Conservation (phyloP, 163 green algal species). For the Scenedesmus sp. region DNA sequence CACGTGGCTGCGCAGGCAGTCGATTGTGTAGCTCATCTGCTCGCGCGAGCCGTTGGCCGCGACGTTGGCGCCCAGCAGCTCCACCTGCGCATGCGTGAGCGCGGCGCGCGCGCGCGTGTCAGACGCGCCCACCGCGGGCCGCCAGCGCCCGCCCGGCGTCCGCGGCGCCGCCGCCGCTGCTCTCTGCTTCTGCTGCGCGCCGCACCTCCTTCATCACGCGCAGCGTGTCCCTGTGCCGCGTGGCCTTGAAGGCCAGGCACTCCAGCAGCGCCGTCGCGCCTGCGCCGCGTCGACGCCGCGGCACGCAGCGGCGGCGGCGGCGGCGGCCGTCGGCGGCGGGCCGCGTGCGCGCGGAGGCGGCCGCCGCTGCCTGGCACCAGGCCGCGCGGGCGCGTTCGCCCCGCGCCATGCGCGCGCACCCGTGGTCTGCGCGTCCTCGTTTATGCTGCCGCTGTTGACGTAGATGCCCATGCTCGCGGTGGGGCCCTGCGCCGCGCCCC, state of each 20-base stretch:
- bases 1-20: slow-evolving; percentile 82
- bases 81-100: slow-evolving; percentile 75
- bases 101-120: neutral
- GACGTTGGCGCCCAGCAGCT: slow-evolving; percentile 90
- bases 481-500: slow-evolving; percentile 72
- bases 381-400: no score
- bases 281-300: no score
- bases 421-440: slow-evolving; percentile 75
- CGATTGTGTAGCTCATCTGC: slow-evolving; percentile 93
- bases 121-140: neutral
- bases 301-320: slow-evolving; percentile 17
- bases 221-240: slow-evolving; percentile 72
- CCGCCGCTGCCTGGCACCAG: neutral
- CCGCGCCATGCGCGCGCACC: no score
- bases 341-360: no score
- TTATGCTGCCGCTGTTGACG: slow-evolving; percentile 88
- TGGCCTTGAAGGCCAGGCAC: slow-evolving; percentile 95
- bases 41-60: slow-evolving; percentile 84
- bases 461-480: slow-evolving; percentile 94
- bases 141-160: neutral
- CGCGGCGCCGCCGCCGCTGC: neutral
- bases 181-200: neutral
- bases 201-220: slow-evolving; percentile 75
- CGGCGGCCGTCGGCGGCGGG: slow-evolving; percentile 9
- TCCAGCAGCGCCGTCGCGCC: slow-evolving; percentile 92